A percentile compares a stretch with the other conserved stretches of the same genome.
Evolutionary conservation across 202 grass and related monocot species (phyloP).

Genomic region (Panicum hallii): DNA sequence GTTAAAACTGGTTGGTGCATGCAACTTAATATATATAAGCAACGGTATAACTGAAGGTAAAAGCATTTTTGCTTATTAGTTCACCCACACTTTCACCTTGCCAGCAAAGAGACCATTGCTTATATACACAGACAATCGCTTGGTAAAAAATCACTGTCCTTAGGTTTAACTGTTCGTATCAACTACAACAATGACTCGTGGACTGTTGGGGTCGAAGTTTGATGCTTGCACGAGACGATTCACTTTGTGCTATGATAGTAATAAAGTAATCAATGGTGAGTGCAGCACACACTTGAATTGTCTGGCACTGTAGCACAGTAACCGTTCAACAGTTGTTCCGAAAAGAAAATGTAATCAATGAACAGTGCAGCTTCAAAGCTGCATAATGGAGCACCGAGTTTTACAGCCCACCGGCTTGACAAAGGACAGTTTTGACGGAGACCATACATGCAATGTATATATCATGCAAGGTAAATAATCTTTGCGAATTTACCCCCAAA

Average conservation of each 20-base stretch:
- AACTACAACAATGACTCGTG: background rate
- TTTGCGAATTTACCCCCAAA: background rate
- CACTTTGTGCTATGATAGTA: constrained; percentile 21
- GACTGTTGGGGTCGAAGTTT: constrained; percentile 14
- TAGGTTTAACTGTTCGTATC: background rate
- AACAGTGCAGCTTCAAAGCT: constrained; percentile 21
- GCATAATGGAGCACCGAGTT: constrained; percentile 21
- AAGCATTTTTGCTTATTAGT: background rate
- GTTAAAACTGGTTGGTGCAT: too few relatives aligned
- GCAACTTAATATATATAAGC: too few relatives aligned
- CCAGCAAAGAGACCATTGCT: background rate
- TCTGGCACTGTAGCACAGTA: constrained; percentile 1
- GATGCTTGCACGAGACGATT: constrained; percentile 27
- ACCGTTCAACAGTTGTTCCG: background rate
- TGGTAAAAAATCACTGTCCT: background rate
- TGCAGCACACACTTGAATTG: constrained; percentile 25
- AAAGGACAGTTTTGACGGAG: background rate
- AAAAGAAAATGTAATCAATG: background rate
- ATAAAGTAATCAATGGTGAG: background rate
- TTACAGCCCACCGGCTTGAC: background rate
- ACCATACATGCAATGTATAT: background rate
- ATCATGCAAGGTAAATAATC: background rate
- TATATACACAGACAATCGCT: background rate
- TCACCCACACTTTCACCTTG: background rate
- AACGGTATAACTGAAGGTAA: background rate